These are phyloP conservation scores for Chlorencoelia australis DNA, from an alignment of 2,329 filamentous ascomycete species.

Conservation along the genomic window DNA sequence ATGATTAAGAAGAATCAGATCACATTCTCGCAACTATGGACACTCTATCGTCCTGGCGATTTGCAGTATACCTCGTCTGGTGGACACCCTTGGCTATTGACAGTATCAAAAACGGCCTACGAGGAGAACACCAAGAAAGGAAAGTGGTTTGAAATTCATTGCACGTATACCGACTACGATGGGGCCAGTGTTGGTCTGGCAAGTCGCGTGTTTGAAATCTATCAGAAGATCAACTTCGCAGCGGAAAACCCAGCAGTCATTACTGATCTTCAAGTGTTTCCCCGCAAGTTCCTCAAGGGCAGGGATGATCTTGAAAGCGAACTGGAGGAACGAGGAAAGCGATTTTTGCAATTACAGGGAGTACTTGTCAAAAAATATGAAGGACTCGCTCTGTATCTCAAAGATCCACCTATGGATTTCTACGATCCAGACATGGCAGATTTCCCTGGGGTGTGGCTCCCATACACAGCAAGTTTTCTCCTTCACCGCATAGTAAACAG, in stretches of 20 bases:
- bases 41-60: constrained; percentile 12
- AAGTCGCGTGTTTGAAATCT: constrained; percentile 7
- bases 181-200: constrained; percentile 7
- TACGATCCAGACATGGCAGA: constrained; percentile 8
- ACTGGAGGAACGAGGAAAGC: constrained; percentile 7
- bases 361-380: constrained; percentile 10
- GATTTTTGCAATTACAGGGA: constrained; percentile 8
- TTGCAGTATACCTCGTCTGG: constrained; percentile 4
- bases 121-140: constrained; percentile 7
- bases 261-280: constrained; percentile 5
- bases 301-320: not conserved
- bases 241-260: constrained; percentile 6
- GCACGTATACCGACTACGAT: constrained; percentile 8
- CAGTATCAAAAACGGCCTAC: constrained; percentile 7
- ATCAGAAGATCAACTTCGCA: constrained; percentile 9
- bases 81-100: constrained; percentile 9
- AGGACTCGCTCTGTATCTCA: constrained; percentile 9
- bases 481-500: not conserved
- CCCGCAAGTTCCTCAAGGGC: constrained; percentile 5
- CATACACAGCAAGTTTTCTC: constrained; percentile 10
- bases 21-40: constrained; percentile 9
- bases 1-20: constrained; percentile 8
- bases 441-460: constrained; percentile 9
- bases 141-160: constrained; percentile 10
- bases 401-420: constrained; percentile 10